phyloP scores from a whole-genome alignment of 2,329 filamentous ascomycete species.

The Exophiala mesophila region DNA sequence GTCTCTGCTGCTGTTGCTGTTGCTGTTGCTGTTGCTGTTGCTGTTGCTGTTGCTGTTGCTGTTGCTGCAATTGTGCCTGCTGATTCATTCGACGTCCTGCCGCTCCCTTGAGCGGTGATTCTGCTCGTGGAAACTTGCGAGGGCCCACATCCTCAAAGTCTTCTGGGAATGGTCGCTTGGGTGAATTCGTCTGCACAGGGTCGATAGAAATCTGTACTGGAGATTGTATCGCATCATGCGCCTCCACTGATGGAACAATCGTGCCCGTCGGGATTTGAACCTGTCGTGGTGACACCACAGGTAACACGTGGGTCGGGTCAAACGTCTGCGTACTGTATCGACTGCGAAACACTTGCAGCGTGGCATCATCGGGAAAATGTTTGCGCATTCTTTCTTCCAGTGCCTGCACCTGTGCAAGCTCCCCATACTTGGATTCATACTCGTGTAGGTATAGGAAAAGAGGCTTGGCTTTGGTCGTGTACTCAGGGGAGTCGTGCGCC shows the following conservation, averaged over 20 bases:
- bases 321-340: constrained; percentile 71
- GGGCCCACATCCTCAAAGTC: constrained; percentile 72
- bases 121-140: constrained; percentile 81
- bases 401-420: constrained; percentile 83
- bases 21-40: constrained; percentile 27
- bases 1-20: constrained; percentile 33
- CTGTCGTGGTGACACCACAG: constrained; percentile 80
- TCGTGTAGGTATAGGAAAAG: constrained; percentile 91
- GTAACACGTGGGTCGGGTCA: constrained; percentile 73
- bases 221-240: constrained; percentile 29
- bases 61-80: constrained; percentile 38
- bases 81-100: constrained; percentile 81
- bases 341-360: constrained; percentile 67
- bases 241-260: constrained; percentile 35
- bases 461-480: constrained; percentile 69
- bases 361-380: constrained; percentile 84
- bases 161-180: constrained; percentile 60
- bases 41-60: constrained; percentile 51
- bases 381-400: constrained; percentile 90
- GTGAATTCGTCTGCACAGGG: constrained; percentile 37
- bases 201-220: constrained; percentile 35
- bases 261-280: constrained; percentile 59
- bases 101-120: constrained; percentile 86
- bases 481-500: constrained; percentile 61
- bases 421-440: constrained; percentile 91